These are phyloP conservation scores for Ogataea corticis DNA, from an alignment of 805 yeast genomes.

Conservation along the genomic window DNA sequence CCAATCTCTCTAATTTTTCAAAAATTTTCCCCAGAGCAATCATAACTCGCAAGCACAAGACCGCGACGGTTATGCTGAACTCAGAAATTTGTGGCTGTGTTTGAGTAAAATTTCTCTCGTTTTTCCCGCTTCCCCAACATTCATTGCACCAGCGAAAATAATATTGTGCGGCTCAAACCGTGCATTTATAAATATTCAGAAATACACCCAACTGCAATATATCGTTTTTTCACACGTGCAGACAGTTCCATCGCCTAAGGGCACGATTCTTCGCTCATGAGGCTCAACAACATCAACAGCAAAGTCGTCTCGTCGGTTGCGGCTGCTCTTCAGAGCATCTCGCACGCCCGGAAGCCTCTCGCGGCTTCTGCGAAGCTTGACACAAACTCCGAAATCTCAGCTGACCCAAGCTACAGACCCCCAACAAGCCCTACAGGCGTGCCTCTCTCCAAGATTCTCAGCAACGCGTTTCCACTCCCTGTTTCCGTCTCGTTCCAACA, in stretches of 20 bases:
- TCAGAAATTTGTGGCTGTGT: neutral
- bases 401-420: slow-evolving; percentile 38
- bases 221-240: neutral
- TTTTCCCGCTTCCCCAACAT: slow-evolving; percentile 8
- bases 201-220: neutral
- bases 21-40: slow-evolving; percentile 8
- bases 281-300: slow-evolving; percentile 9
- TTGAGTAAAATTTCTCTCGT: neutral
- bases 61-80: slow-evolving; percentile 5
- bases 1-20: slow-evolving; percentile 8
- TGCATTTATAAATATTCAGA: slow-evolving; percentile 1
- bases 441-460: slow-evolving; percentile 54
- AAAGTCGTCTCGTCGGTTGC: slow-evolving; percentile 14
- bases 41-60: slow-evolving; percentile 2
- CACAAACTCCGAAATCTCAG: neutral
- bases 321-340: slow-evolving; percentile 16
- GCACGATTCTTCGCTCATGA: slow-evolving; percentile 3
- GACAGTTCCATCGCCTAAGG: no score
- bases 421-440: slow-evolving; percentile 71
- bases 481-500: slow-evolving; percentile 54
- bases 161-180: slow-evolving; percentile 5
- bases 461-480: slow-evolving; percentile 59
- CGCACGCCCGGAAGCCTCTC: slow-evolving; percentile 13
- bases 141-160: slow-evolving; percentile 1
- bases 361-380: slow-evolving; percentile 7